phyloP scores from a whole-genome alignment of 805 yeast species.

The Zygosaccharomyces bailii region DNA sequence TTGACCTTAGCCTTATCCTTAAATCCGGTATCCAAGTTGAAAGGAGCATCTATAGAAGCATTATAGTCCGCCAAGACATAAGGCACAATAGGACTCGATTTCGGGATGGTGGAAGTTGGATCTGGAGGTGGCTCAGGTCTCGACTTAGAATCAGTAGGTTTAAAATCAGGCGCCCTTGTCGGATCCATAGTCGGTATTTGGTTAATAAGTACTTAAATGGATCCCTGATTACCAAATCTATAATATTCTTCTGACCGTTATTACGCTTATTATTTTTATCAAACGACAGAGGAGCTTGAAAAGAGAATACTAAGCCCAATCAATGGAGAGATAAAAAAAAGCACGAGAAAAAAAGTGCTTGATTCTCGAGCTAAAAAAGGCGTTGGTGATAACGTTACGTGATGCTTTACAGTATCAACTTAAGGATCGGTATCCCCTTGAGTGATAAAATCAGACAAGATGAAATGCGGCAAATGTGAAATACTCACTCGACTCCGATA shows the following conservation, averaged over 20 bases:
- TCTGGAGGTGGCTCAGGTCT: constrained; percentile 61
- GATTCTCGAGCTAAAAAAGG: background rate
- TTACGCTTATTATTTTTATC: background rate
- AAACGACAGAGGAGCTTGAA: background rate
- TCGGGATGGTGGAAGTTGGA: constrained; percentile 66
- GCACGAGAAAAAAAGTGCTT: background rate
- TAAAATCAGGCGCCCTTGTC: constrained; percentile 83
- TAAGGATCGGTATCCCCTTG: background rate
- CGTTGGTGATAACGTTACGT: background rate
- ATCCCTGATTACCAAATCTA: background rate
- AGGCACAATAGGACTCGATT: constrained; percentile 72
- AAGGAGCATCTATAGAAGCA: constrained; percentile 68
- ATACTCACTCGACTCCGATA: background rate
- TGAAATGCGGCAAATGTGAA: background rate
- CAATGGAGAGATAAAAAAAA: background rate
- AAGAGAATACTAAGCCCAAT: background rate
- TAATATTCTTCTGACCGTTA: background rate
- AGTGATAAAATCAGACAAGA: background rate
- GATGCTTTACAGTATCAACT: constrained; percentile 1
- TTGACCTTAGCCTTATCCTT: constrained; percentile 3
- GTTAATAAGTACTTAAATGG: background rate
- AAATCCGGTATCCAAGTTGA: constrained; percentile 14
- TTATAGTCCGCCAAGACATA: constrained; percentile 73
- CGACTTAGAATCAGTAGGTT: constrained; percentile 73
- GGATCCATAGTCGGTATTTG: constrained; percentile 72